Conservation (phyloP, 116 monocot species). For the Zostera marina region DNA sequence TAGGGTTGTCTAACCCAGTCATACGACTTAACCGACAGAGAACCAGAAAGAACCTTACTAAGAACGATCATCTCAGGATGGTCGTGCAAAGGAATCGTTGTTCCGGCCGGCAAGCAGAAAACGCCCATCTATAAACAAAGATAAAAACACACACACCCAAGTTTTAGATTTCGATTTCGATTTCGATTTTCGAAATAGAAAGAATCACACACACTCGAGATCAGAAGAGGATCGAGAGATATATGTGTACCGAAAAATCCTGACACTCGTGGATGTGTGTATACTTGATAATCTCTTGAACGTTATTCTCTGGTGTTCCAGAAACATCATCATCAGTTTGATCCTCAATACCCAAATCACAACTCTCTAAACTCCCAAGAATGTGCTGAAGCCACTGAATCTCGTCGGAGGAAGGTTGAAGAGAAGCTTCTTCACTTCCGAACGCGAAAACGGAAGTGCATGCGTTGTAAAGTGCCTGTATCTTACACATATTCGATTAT, state of each 20-base stretch:
- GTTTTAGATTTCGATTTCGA: background rate
- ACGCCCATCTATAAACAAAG: constrained; percentile 25
- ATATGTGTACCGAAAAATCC: constrained; percentile 21
- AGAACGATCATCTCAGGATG: constrained; percentile 35
- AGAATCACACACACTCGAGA: no score
- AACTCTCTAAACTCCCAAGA: no score
- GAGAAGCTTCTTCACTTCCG: no score
- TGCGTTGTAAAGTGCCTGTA: no score
- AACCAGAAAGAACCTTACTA: constrained; percentile 31
- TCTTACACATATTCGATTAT: no score
- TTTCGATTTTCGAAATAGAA: no score
- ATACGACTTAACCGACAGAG: constrained; percentile 13
- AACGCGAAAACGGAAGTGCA: no score
- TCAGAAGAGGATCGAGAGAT: background rate
- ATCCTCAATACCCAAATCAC: background rate
- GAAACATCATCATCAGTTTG: background rate
- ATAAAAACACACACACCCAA: no score
- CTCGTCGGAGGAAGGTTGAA: no score
- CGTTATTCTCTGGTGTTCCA: background rate
- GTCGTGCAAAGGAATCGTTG: constrained; percentile 29
- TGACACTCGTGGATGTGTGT: constrained; percentile 31
- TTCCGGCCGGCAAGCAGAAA: constrained; percentile 42
- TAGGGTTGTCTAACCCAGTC: constrained; percentile 14
- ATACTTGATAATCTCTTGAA: constrained; percentile 19
- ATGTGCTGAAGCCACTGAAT: no score